These are phyloP conservation scores for Allium sativum DNA, from an alignment of 106 monocot species.

Conservation along the genomic window DNA sequence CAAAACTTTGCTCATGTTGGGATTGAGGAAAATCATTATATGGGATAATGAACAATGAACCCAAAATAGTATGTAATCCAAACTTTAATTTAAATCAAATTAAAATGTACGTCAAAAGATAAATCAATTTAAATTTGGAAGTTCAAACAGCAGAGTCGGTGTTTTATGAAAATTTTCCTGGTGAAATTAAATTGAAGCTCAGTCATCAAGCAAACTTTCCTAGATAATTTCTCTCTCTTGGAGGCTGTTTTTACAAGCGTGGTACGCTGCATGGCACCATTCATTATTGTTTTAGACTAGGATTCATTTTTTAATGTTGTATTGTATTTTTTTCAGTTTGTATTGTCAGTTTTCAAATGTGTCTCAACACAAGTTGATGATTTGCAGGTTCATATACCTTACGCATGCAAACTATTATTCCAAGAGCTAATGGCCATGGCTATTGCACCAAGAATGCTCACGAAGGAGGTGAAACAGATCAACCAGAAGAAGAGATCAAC, in stretches of 20 bases:
- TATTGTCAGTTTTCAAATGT: background rate
- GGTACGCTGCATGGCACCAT: background rate
- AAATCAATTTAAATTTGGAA: too few relatives aligned
- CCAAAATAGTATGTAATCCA: too few relatives aligned
- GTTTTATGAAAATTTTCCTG: too few relatives aligned
- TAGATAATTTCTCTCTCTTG: too few relatives aligned
- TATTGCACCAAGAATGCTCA: conserved; percentile 96
- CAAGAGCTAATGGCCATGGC: conserved; percentile 99
- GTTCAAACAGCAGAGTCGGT: too few relatives aligned
- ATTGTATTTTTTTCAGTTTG: background rate
- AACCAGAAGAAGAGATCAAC: conserved; percentile 41
- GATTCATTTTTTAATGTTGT: background rate
- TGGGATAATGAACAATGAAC: too few relatives aligned
- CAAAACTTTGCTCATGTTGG: background rate
- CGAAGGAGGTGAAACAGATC: conserved; percentile 48
- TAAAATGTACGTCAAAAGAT: too few relatives aligned
- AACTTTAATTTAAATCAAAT: too few relatives aligned
- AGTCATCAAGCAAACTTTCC: too few relatives aligned
- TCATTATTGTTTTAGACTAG: background rate
- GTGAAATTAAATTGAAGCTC: too few relatives aligned
- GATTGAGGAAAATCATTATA: too few relatives aligned
- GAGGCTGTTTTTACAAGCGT: background rate
- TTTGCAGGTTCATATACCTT: conserved; percentile 80
- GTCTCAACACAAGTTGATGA: background rate
- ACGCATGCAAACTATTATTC: conserved; percentile 94